A percentile compares a stretch with the other conserved stretches of the same genome.
These are phyloP conservation scores for Nemophila menziesii DNA, from an alignment of 257 asterid genomes.

Conservation along the genomic window DNA sequence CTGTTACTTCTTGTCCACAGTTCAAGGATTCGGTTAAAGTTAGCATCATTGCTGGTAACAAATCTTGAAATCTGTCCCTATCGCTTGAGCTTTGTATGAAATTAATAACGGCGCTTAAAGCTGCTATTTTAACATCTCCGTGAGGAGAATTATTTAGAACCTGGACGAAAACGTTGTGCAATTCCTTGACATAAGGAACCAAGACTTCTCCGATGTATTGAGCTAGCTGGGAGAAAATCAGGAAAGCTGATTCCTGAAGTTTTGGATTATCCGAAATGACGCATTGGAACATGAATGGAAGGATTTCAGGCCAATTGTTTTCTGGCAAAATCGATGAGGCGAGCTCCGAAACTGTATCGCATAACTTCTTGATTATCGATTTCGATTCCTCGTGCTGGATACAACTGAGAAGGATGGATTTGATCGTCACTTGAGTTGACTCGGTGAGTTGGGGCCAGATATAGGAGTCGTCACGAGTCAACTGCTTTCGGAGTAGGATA, in stretches of 20 bases:
- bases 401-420: conserved; percentile 40
- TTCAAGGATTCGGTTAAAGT: conserved; percentile 86
- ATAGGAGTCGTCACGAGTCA: conserved; percentile 42
- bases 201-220: conserved; percentile 65
- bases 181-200: conserved; percentile 54
- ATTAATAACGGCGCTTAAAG: conserved; percentile 80
- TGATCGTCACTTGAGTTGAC: conserved; percentile 46
- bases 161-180: conserved; percentile 70
- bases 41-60: conserved; percentile 86
- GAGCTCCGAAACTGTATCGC: conserved; percentile 2
- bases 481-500: not conserved
- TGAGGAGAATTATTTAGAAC: conserved; percentile 40
- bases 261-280: conserved; percentile 56
- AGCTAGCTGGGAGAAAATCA: conserved; percentile 76
- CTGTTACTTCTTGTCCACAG: conserved; percentile 81
- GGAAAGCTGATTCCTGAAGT: conserved; percentile 70
- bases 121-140: conserved; percentile 75
- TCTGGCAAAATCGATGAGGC: conserved; percentile 3
- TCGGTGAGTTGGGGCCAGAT: conserved; percentile 66
- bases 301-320: not conserved
- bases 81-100: conserved; percentile 69
- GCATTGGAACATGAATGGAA: conserved; percentile 40
- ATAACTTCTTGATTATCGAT: conserved; percentile 46
- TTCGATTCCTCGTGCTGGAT: conserved; percentile 62
- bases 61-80: conserved; percentile 90